Evolutionary conservation across 352 stramenopile genomes (phyloP), one percentile per base, ranked within the genome.

Genomic region (Globisporangium canariense): DNA sequence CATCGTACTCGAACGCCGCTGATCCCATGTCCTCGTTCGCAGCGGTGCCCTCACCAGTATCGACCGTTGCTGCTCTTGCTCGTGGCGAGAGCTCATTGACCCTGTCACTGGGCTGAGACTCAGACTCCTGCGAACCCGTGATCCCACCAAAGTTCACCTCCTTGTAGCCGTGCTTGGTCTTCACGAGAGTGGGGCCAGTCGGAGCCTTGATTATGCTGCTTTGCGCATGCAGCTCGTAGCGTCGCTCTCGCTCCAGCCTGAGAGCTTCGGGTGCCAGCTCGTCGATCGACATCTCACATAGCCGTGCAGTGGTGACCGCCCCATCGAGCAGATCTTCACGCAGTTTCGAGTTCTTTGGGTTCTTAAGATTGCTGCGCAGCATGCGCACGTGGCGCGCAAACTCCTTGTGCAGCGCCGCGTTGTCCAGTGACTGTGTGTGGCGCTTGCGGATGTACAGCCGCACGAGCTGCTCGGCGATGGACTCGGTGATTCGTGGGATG

Each of bases 131-230:
- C 2, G 63, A 60, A 7, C 43, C 45, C 8, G 28, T 25, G 8
- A 49, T 40, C 11, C 63, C 64, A 20, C 53, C 62, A 30, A 79
- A 60, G 22, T 70, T 64, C 2, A 88, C 70, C 65, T 88, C 79
- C 40, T 81, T 80, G 66, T 76, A 76, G 0, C 79, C 79, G 46
- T 86, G 62, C 61, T 84, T 88, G 3, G 77, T 86, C 60, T 88
- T 88, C 34, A 80, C 62, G 1, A 84, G 55, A 0, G 59, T 53
- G 4, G 55, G 57, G 3, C 75, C 77, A 0, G 55, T 77, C 0
- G 76, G 75, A 5, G 64, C 64, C 13, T 69, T 71, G n/a, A 88
- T 54, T 22, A 68, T 88, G 53, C 70, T 80, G 22, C 74, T 72
- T 49, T 79, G 73, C 1, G 76, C 69, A 32, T 88, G 71, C 34